These are phyloP conservation scores for Pseudozyma sp. DNA, from an alignment of 1,284 basidiomycete species.

Conservation along the genomic window DNA sequence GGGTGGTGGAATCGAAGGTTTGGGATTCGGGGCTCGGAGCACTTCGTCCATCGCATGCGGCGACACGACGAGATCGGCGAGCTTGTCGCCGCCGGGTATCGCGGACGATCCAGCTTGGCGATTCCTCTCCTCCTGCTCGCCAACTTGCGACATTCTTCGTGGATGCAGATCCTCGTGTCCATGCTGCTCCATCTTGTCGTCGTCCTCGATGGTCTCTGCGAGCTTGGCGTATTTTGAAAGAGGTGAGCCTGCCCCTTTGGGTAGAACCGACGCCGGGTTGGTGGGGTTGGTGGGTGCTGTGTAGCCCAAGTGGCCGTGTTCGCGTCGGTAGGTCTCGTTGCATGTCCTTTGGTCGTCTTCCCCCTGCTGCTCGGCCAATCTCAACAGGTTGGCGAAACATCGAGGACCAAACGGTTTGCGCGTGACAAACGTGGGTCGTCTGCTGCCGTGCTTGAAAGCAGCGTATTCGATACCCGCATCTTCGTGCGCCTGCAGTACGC, in stretches of 20 bases:
- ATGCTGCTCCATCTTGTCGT: neutral
- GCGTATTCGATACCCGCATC: constrained; percentile 47
- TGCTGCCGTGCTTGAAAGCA: constrained; percentile 39
- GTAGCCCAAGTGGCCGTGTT: constrained; percentile 39
- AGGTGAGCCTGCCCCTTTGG: constrained; percentile 14
- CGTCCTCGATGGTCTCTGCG: neutral
- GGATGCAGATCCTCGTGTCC: constrained; percentile 12
- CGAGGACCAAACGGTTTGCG: constrained; percentile 55
- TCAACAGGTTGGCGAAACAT: constrained; percentile 40
- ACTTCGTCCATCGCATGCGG: constrained; percentile 44
- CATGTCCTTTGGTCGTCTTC: constrained; percentile 10
- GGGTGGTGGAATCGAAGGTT: constrained; percentile 21
- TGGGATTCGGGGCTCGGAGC: constrained; percentile 34
- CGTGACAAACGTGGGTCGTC: constrained; percentile 49
- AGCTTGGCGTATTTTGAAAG: constrained; percentile 1
- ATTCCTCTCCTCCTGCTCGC: constrained; percentile 17
- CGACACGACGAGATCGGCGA: constrained; percentile 37
- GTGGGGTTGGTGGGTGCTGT: constrained; percentile 24
- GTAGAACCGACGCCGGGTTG: constrained; percentile 13
- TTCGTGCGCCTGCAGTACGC: constrained; percentile 53
- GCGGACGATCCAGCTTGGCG: constrained; percentile 6
- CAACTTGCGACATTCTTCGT: constrained; percentile 15
- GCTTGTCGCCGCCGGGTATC: constrained; percentile 18
- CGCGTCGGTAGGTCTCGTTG: constrained; percentile 16
- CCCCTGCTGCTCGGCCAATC: constrained; percentile 38